Evolutionary conservation across 148 eudicot genomes (phyloP).

Genomic region (Tetragonia tetragonoides): DNA sequence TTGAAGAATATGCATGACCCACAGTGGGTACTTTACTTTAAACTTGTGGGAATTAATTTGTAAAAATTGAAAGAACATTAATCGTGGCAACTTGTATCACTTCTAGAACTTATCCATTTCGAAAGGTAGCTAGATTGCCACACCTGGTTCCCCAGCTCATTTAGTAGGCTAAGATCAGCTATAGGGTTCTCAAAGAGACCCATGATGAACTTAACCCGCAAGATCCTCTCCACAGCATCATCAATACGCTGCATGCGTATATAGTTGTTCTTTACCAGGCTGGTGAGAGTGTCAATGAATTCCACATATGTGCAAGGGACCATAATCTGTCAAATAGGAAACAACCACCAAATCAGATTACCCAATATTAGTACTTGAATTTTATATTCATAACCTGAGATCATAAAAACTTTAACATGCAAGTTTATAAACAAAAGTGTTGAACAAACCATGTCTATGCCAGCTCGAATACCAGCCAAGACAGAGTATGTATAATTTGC

Average conservation of each 20-base stretch:
- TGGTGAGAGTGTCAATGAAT: slow-evolving; percentile 27
- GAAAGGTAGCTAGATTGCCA: not conserved
- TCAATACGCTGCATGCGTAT: slow-evolving; percentile 30
- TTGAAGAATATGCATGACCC: no score
- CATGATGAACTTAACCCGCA: slow-evolving; percentile 34
- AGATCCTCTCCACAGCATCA: slow-evolving; percentile 35
- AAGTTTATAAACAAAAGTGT: not conserved
- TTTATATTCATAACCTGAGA: no score
- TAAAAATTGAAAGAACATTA: not conserved
- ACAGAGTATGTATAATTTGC: slow-evolving; percentile 33
- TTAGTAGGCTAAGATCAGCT: slow-evolving; percentile 19
- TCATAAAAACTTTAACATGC: not conserved
- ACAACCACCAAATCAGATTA: not conserved
- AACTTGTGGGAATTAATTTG: not conserved
- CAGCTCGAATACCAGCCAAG: slow-evolving; percentile 26
- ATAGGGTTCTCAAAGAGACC: slow-evolving; percentile 36
- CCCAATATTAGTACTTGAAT: no score
- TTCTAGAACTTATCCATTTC: not conserved
- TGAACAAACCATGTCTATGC: slow-evolving; percentile 33
- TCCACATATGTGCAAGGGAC: slow-evolving; percentile 28
- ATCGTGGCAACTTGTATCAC: not conserved
- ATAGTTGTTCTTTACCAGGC: slow-evolving; percentile 27
- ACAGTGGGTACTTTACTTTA: not conserved
- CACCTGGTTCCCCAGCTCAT: slow-evolving; percentile 39
- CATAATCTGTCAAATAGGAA: slow-evolving; percentile 23